phyloP scores from a whole-genome alignment of 805 yeast genomes.

The Huiozyma naganishii region DNA sequence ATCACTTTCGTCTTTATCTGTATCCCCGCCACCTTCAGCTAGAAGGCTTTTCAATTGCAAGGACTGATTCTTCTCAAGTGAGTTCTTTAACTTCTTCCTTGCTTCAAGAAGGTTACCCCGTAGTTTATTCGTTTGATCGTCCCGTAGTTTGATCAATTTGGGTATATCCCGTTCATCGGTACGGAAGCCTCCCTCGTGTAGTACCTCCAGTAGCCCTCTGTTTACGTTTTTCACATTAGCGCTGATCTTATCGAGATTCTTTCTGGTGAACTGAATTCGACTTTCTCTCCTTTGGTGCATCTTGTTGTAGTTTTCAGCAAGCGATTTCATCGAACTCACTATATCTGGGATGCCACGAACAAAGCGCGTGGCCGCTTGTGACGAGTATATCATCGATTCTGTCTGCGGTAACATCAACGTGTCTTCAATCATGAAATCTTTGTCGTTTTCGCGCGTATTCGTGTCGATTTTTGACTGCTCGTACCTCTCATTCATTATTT shows the following conservation, averaged over 20 bases:
- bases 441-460: background rate
- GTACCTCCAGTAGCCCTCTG: conserved; percentile 25
- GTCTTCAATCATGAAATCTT: conserved; percentile 32
- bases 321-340: conserved; percentile 25
- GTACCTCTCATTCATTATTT: conserved; percentile 30
- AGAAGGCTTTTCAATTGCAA: conserved; percentile 8
- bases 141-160: background rate
- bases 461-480: conserved; percentile 1
- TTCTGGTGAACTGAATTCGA: conserved; percentile 28
- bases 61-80: conserved; percentile 25
- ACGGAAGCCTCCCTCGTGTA: conserved; percentile 38
- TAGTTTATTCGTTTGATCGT: conserved; percentile 5
- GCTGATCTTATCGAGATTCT: conserved; percentile 15
- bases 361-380: conserved; percentile 24
- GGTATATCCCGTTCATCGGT: conserved; percentile 29
- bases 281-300: conserved; percentile 36
- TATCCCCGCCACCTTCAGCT: background rate
- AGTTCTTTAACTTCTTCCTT: conserved; percentile 13
- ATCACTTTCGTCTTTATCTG: conserved; percentile 6
- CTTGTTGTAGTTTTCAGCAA: conserved; percentile 46
- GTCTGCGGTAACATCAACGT: conserved; percentile 8
- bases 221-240: conserved; percentile 16
- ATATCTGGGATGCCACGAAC: conserved; percentile 22
- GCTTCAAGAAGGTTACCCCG: conserved; percentile 1
- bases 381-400: conserved; percentile 20